Conservation (phyloP, 345 rosid genomes). For the Euphorbia lathyris region DNA sequence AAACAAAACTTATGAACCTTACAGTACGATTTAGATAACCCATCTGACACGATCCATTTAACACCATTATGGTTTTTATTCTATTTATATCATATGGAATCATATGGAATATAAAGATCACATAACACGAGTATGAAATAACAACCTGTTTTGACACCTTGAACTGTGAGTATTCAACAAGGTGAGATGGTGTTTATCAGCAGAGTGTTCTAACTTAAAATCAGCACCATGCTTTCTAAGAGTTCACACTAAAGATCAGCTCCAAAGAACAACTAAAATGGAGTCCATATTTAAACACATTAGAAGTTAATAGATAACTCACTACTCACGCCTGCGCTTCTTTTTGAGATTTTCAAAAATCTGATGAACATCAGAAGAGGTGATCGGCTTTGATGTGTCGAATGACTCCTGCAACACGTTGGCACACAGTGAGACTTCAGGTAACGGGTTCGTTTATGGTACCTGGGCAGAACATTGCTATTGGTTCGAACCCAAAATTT, state of each 20-base stretch:
- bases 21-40: too few species aligned
- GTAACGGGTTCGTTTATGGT: too few species aligned
- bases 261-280: conserved; percentile 15
- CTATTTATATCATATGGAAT: too few species aligned
- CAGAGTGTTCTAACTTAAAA: background rate
- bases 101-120: too few species aligned
- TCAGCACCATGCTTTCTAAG: background rate
- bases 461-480: too few species aligned
- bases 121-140: too few species aligned
- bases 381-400: conserved; percentile 82
- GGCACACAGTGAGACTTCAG: background rate
- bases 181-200: background rate
- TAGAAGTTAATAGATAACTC: conserved; percentile 7
- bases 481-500: too few species aligned
- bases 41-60: too few species aligned
- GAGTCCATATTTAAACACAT: background rate
- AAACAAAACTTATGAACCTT: too few species aligned
- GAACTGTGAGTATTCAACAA: conserved; percentile 14
- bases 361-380: conserved; percentile 72
- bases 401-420: conserved; percentile 51
- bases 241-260: background rate
- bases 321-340: conserved; percentile 64
- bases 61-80: too few species aligned
- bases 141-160: too few species aligned
- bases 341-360: conserved; percentile 88